Percentiles rank a stretch among this genome's conserved stretches.
These are phyloP conservation scores for Pythium oligandrum DNA, from an alignment of 352 stramenopile species.

Conservation along the genomic window DNA sequence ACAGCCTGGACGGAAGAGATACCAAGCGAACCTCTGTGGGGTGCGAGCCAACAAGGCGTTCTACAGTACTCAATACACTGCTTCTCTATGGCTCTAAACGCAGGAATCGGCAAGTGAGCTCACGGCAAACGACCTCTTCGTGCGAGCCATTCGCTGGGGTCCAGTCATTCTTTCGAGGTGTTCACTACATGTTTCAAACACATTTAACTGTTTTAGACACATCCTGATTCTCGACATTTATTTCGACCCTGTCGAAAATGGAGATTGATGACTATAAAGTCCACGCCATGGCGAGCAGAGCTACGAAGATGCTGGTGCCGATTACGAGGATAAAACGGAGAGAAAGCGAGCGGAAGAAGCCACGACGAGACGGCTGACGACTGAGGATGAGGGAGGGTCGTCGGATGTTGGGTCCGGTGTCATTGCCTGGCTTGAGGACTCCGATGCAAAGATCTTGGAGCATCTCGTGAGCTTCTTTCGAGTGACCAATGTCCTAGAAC, in stretches of 20 bases:
- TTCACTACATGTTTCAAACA: no score
- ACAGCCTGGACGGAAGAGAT: constrained; percentile 25
- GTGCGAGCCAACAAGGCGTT: constrained; percentile 12
- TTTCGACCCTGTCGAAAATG: no score
- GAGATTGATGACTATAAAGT: no score
- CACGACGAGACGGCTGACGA: neutral
- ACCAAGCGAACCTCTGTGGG: constrained; percentile 50
- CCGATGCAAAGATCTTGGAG: constrained; percentile 88
- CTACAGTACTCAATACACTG: neutral
- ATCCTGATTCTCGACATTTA: no score
- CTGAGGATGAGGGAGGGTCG: neutral
- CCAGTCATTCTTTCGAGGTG: no score
- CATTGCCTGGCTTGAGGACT: constrained; percentile 22
- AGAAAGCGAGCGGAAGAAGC: no score
- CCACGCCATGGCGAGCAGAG: no score
- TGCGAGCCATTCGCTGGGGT: no score
- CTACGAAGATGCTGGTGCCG: no score
- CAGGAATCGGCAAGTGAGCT: neutral
- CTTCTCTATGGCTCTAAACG: neutral
- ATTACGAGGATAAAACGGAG: no score
- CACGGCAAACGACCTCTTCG: neutral
- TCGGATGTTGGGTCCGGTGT: no score
- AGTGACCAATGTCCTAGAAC: constrained; percentile 89
- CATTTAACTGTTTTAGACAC: no score
- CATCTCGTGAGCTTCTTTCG: constrained; percentile 81